A percentile compares a stretch with the other conserved stretches of the same genome.
phyloP scores from a whole-genome alignment of 1,284 basidiomycete species.

The Malassezia sp. region DNA sequence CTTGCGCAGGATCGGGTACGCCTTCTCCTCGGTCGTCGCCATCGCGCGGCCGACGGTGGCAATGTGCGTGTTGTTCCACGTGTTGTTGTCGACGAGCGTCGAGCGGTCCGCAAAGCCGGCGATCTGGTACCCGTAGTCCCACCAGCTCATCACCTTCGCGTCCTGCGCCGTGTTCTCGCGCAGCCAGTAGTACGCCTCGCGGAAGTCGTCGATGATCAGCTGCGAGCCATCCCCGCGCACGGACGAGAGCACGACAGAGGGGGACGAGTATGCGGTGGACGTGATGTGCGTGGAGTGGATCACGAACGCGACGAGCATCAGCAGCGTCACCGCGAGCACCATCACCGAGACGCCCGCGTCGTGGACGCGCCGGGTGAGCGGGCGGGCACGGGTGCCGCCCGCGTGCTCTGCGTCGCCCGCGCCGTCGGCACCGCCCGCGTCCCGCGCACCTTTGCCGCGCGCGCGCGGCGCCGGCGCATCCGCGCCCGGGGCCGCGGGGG shows the following conservation, averaged over 20 bases:
- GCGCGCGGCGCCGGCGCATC: conserved; percentile 21
- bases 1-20: conserved; percentile 89
- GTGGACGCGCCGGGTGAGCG: conserved; percentile 54
- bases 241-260: conserved; percentile 86
- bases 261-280: conserved; percentile 86
- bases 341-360: conserved; percentile 70
- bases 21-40: conserved; percentile 83
- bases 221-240: conserved; percentile 70
- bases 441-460: conserved; percentile 12
- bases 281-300: conserved; percentile 96
- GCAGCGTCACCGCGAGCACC: conserved; percentile 65
- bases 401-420: not conserved
- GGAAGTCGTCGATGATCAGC: conserved; percentile 97
- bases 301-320: conserved; percentile 64
- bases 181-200: conserved; percentile 99
- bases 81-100: conserved; percentile 98
- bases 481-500: conserved; percentile 37
- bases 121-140: conserved; percentile 99
- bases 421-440: conserved; percentile 5
- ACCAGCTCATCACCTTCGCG: conserved; percentile 96
- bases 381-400: not conserved
- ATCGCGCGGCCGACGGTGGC: conserved; percentile 56
- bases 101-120: conserved; percentile 95
- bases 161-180: conserved; percentile 85
- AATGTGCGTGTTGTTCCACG: conserved; percentile 84